Evolutionary conservation across 352 stramenopile species (phyloP), one percentile per base, ranked within the genome.

Genomic region (Elongisporangium anandrum): DNA sequence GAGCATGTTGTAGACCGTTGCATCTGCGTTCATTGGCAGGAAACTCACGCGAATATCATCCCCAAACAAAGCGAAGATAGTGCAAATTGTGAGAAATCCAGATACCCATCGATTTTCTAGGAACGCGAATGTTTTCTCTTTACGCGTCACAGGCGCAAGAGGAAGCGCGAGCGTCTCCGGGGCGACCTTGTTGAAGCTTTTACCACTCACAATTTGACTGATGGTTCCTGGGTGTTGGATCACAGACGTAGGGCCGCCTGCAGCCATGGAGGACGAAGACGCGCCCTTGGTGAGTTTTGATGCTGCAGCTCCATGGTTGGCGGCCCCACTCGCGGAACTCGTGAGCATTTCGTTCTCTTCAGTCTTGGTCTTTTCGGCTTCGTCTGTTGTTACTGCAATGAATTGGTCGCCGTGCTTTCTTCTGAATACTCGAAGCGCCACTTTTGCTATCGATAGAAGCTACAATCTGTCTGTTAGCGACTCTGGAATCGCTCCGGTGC

Each of bases 1-100:
- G 48, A 94, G 72, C n/a, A 89, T n/a, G 60, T 92, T 77, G 68
- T 88, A 95, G 57, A 94, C 70, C 23, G 71, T 59, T 20, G 45
- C 77, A 63, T 94, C 84, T 29, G 74, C 84, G 53, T 47, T 73
- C 66, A 86, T 92, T 6, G 79, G 55, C 51, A 87, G 87, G 17
- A 88, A 72, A 45, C 70, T 75, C 26, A 91, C 81, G 22, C 83
- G 81, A 39, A 96, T 81, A 54, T 97, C 88, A 57, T 96, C 85
- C 0, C 83, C 87, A 67, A 96, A 97, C 10, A 97, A 65, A 16
- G 86, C 82, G 55, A 95, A 96, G 20, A 97, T 84, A 13, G 87
- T 96, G 50, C 87, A 85, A 4, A 88, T 23, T 9, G 83, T 88
- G 49, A 93, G 69, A 48, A 77, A 82, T 12, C 68, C 66, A 58